Evolutionary conservation across 73 alveolate genomes (phyloP), one percentile per base, ranked within the genome.

Genomic region (Halteria grandinella): DNA sequence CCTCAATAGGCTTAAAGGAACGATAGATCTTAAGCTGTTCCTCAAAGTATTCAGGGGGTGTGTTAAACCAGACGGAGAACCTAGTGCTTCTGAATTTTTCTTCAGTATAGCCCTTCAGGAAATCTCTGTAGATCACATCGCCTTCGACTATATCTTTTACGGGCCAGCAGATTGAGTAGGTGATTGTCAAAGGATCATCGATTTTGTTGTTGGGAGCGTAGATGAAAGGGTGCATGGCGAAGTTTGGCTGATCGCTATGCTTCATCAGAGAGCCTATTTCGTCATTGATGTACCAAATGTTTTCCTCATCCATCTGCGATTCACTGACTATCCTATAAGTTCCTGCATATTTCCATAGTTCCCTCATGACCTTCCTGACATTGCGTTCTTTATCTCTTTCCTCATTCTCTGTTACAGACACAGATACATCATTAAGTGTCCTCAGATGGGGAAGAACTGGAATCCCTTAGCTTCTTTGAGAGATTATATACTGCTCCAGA

Each of bases 181-280:
- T 77, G 23, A 87, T 91, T 2, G 96, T 76, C 51, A 64, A 88
- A 20, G 75, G 82, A 28, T 91, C 94, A 72, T 91, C 94, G 49
- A 90, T 58, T 58, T 83, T 85, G 14, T 81, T 85, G 44, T 82
- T 79, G 47, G 96, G 95, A 55, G 93, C 66, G 63, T 85, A 94
- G 39, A 95, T 66, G 71, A 95, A 94, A n/a, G 98, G 98, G 43
- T 78, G 94, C 48, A 95, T 55, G 11, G 85, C 86, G 73, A 89
- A 71, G 70, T 94, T 95, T 36, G 98, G 98, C 20, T 64, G 53
- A 79, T 95, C 99, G 73, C 97, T 88, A 70, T 95, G 99, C 27
- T 49, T 60, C 29, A 95, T 87, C 0, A 97, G 75, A 10, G 95
- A 58, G 33, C 98, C 98, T 18, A 94, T 88, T 79, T 94, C 98